phyloP scores from a whole-genome alignment of 345 rosid genomes.

The Schrenkiella parvula region DNA sequence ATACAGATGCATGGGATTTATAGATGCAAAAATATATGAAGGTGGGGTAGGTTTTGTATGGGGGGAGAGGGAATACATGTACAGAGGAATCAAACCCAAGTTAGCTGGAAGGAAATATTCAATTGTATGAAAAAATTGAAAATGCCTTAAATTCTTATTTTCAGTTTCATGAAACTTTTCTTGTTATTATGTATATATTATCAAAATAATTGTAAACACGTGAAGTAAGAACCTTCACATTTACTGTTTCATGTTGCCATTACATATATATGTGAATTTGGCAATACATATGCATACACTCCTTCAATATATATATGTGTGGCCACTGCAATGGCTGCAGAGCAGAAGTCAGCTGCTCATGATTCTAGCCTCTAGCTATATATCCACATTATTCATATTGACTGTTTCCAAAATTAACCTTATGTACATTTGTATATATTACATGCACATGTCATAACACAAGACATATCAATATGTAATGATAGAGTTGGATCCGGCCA shows the following conservation, averaged over 20 bases:
- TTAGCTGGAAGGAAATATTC: slow-evolving; percentile 9
- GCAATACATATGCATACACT: slow-evolving; percentile 3
- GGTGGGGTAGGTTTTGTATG: slow-evolving; percentile 9
- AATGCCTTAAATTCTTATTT: slow-evolving; percentile 5
- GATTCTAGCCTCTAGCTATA: neutral
- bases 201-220: slow-evolving; percentile 10
- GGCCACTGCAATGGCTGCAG: slow-evolving; percentile 18
- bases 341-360: slow-evolving; percentile 19
- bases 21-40: slow-evolving; percentile 4
- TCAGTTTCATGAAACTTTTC: neutral
- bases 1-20: neutral
- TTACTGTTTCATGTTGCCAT: neutral
- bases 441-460: neutral
- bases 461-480: neutral
- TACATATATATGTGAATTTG: neutral
- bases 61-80: neutral
- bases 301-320: neutral
- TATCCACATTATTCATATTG: neutral
- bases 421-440: neutral
- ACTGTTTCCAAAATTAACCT: neutral
- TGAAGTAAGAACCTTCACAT: slow-evolving; percentile 11
- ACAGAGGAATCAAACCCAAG: slow-evolving; percentile 9
- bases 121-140: slow-evolving; percentile 19
- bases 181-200: neutral
- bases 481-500: neutral